phyloP scores from a whole-genome alignment of 2,329 filamentous ascomycete genomes.

The Alternaria ventricosa region DNA sequence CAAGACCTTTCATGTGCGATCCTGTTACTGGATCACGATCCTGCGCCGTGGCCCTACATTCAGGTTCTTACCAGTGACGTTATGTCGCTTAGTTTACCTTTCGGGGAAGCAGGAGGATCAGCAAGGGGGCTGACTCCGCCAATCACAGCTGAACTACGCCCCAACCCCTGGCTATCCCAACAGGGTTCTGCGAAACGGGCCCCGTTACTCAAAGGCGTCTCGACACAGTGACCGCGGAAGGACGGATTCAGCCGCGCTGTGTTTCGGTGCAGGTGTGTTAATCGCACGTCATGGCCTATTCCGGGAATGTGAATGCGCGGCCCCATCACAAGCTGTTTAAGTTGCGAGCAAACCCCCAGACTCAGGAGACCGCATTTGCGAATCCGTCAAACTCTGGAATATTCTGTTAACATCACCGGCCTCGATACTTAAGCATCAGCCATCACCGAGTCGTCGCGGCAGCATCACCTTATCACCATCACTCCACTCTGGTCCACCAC shows the following conservation, averaged over 20 bases:
- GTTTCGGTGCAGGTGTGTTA: constrained; percentile 8
- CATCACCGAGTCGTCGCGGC: constrained; percentile 11
- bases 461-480: constrained; percentile 20
- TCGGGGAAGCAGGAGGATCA: constrained; percentile 20
- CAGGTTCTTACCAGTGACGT: constrained; percentile 35
- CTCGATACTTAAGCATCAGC: constrained; percentile 15
- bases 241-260: constrained; percentile 27
- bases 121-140: constrained; percentile 20
- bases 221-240: constrained; percentile 5
- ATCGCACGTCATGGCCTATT: constrained; percentile 36
- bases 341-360: constrained; percentile 1
- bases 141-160: constrained; percentile 23
- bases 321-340: constrained; percentile 17
- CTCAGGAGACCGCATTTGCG: not conserved
- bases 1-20: constrained; percentile 23
- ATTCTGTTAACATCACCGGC: not conserved
- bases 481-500: constrained; percentile 19
- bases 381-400: constrained; percentile 2
- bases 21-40: constrained; percentile 32
- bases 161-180: constrained; percentile 10
- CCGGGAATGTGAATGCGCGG: constrained; percentile 23
- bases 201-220: constrained; percentile 14
- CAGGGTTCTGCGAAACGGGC: constrained; percentile 16
- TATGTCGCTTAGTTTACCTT: constrained; percentile 28
- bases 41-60: constrained; percentile 20